Conservation (phyloP, 768 basidiomycete species). For the Collybia nuda region DNA sequence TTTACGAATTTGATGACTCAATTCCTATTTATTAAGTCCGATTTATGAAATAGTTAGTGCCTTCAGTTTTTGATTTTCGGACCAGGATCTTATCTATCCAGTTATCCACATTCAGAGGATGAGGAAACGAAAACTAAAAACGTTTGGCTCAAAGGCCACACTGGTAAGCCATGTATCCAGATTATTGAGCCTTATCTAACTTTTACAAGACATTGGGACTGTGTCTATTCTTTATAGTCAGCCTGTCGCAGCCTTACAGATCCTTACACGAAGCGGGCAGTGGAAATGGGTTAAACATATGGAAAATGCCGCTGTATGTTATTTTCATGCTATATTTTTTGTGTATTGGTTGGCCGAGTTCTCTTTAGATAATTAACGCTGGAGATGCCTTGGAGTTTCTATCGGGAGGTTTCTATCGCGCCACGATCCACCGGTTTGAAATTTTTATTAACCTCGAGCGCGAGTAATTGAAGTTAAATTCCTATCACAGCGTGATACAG, state of each 20-base stretch:
- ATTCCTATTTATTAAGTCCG: slow-evolving; percentile 26
- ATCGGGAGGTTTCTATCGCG: slow-evolving; percentile 43
- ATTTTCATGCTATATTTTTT: background rate
- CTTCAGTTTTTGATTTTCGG: background rate
- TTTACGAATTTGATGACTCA: background rate
- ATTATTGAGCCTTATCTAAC: background rate
- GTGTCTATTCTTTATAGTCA: slow-evolving; percentile 46
- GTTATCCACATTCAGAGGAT: slow-evolving; percentile 40
- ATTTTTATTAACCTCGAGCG: background rate
- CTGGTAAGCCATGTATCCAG: slow-evolving; percentile 23
- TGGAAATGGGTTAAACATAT: slow-evolving; percentile 45
- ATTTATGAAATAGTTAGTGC: slow-evolving; percentile 48
- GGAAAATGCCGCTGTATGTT: slow-evolving; percentile 39
- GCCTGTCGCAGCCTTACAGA: slow-evolving; percentile 43
- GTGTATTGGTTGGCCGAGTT: background rate
- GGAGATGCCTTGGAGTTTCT: slow-evolving; percentile 47
- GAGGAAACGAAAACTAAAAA: slow-evolving; percentile 43
- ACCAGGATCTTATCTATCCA: slow-evolving; percentile 8
- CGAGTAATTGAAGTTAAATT: slow-evolving; percentile 3
- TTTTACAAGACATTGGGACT: slow-evolving; percentile 35
- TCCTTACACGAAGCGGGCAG: slow-evolving; percentile 35
- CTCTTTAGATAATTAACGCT: slow-evolving; percentile 36
- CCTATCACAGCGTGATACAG: slow-evolving; percentile 31
- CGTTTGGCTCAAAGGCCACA: slow-evolving; percentile 52
- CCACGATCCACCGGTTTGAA: slow-evolving; percentile 37